phyloP scores from a whole-genome alignment of 805 yeast species.

The Candida caryicola region DNA sequence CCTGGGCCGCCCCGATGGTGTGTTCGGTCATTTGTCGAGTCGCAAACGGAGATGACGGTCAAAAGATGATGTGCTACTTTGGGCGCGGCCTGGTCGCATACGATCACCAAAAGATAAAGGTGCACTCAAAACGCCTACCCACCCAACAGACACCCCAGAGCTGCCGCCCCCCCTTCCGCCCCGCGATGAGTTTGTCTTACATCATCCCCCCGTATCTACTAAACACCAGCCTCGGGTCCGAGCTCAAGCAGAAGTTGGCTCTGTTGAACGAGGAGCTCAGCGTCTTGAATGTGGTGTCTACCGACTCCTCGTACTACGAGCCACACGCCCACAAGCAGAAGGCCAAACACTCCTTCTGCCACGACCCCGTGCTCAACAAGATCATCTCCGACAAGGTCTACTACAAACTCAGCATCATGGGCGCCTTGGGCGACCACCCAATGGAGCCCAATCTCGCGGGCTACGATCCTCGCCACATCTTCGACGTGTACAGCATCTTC shows the following conservation, averaged over 20 bases:
- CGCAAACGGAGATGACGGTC: too few species aligned
- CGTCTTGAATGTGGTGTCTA: slow-evolving; percentile 23
- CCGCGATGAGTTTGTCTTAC: slow-evolving; percentile 14
- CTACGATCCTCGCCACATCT: not conserved
- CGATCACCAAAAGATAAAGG: too few species aligned
- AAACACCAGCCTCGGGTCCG: slow-evolving; percentile 35
- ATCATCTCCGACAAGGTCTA: slow-evolving; percentile 32
- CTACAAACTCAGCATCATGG: slow-evolving; percentile 34
- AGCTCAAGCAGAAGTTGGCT: slow-evolving; percentile 24
- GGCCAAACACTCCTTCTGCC: slow-evolving; percentile 20
- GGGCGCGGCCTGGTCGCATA: too few species aligned
- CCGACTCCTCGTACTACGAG: slow-evolving; percentile 24
- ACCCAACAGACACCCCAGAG: too few species aligned
- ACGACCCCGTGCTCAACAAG: slow-evolving; percentile 29
- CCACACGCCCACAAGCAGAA: slow-evolving; percentile 11
- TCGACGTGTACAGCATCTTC: slow-evolving; percentile 3
- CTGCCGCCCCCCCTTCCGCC: not conserved
- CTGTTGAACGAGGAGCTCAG: slow-evolving; percentile 24
- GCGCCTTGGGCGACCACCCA: slow-evolving; percentile 35
- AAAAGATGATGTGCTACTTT: too few species aligned
- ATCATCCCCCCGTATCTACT: slow-evolving; percentile 44
- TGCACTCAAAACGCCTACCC: too few species aligned
- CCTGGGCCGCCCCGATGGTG: slow-evolving; percentile 43
- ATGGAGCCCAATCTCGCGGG: slow-evolving; percentile 13
- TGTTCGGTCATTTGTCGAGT: slow-evolving; percentile 68